Evolutionary conservation across 2,329 filamentous ascomycete genomes (phyloP), one percentile per base, ranked within the genome.

Genomic region (Cytospora paraplurivora): DNA sequence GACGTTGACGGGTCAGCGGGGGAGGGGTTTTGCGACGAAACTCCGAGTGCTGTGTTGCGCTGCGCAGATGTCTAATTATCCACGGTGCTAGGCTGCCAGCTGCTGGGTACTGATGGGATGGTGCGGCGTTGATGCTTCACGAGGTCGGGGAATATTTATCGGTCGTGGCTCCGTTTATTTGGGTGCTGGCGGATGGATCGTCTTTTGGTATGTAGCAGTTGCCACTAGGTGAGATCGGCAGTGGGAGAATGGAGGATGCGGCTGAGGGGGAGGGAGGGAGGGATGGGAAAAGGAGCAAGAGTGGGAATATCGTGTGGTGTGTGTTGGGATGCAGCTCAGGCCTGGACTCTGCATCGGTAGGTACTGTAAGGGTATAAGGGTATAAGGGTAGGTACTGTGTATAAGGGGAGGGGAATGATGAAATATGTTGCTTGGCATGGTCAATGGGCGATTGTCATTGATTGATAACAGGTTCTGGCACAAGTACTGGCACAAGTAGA

Each of bases 1-100:
- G 41, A 32, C 44, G 41, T 51, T 49, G 38, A 57, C 33, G 8
- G n/a, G 44, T 47, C 44, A 47, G 44, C 44, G 44, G 50, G 27
- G 50, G 56, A 57, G 38, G 49, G 53, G 53, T 51, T 41, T 37
- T 52, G 60, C 56, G 60, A 60, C 60, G 53, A 62, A 55, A 38
- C 59, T 58, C 34, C 51, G 55, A 47, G 41, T 21, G 37, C 27
- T 27, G 27, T 27, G 51, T n/a, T 55, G 44, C 51, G 58, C 51
- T 37, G 51, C n/a, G 44, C 51, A 49, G 27, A 13, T 49, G 27
- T 47, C 44, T 17, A 34, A 41, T 50, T 41, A 38, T 33, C 38
- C 34, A 34, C 21, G 19, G 49, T 59, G 50, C 52, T 33, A 37
- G 34, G 52, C 52, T 38, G 52, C 17, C 27, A 27, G 27, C 27